Evolutionary conservation across 1,139 yeast species (phyloP), one percentile per base, ranked within the genome.

Genomic region (Diutina catenulata): DNA sequence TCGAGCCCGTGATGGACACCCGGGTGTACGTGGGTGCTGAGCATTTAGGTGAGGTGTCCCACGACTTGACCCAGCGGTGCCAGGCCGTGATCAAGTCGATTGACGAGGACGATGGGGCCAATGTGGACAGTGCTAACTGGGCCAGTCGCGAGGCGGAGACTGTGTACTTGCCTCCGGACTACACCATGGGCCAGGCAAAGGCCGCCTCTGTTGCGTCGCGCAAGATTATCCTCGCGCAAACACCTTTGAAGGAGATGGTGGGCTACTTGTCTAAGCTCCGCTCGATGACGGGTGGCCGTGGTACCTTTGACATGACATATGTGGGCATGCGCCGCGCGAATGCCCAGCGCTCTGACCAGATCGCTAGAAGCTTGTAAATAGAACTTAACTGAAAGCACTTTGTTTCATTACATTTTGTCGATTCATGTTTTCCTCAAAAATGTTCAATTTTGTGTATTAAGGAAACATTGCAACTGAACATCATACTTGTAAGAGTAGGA

Each of bases 1-100:
- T 88, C 53, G 97, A 91, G 55, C 98, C 98, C 0, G 67, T 82
- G 20, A 88, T 91, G 97, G 66, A 71, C 31, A 79, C 86, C 5
- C 65, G 65, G n/a, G 77, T 91, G 1, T 71, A 69, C 38, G 80
- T 80, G 1, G 68, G 69, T 39, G 80, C 86, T 18, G 80, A 74
- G 43, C 82, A 80, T 42, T 59, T 91, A 47, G 98, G 98, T 15
- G 70, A 68, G 33, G 94, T 91, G 0, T 74, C 84, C 27, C 94
- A 86, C 49, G 98, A 91, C 45, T 55, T 67, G 40, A 59, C 64
- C 68, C 53, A 78, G 72, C 43, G 80, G 75, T 49, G 80, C 68
- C 77, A 80, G 38, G 97, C 94, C 1, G 65, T 63, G 2, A 83
- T 91, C 36, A 47, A 62, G 7, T 64, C 77, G 4, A 76, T 80